Evolutionary conservation across 257 asterid genomes (phyloP).

Genomic region (Salvia rosmarinus): DNA sequence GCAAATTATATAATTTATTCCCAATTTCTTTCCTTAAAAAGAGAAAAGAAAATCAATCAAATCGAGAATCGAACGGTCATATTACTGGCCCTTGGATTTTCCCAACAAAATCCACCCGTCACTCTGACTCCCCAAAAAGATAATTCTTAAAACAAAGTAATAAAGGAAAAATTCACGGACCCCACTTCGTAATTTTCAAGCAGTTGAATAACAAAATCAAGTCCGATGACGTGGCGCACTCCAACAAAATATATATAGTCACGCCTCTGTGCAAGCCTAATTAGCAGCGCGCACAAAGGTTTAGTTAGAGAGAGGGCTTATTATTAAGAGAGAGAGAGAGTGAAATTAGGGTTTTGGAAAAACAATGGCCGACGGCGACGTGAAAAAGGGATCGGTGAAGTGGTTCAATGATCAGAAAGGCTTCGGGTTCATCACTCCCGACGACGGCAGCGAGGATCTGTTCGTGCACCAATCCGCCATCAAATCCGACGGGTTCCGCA

Average conservation of each 20-base stretch:
- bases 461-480: slow-evolving; percentile 83
- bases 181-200: slow-evolving; percentile 43
- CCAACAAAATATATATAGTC: slow-evolving; percentile 32
- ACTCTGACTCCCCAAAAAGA: background rate
- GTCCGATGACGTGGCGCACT: slow-evolving; percentile 49
- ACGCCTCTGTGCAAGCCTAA: background rate
- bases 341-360: slow-evolving; percentile 44
- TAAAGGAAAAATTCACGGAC: slow-evolving; percentile 37
- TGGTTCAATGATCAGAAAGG: slow-evolving; percentile 92
- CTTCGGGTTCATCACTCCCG: slow-evolving; percentile 83
- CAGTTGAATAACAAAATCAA: slow-evolving; percentile 37
- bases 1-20: background rate
- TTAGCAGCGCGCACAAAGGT: slow-evolving; percentile 11
- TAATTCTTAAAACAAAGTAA: background rate
- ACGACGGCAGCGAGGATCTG: slow-evolving; percentile 77
- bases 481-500: slow-evolving; percentile 70
- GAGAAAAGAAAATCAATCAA: background rate
- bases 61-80: slow-evolving; percentile 17
- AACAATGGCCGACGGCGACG: slow-evolving; percentile 47
- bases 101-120: slow-evolving; percentile 25
- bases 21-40: background rate
- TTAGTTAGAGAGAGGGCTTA: background rate
- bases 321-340: slow-evolving; percentile 22
- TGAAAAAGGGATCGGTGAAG: slow-evolving; percentile 67
- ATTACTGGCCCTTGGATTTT: slow-evolving; percentile 25